Evolutionary conservation across 495 filamentous ascomycete genomes (phyloP).

Genomic region (Poronia punctata): DNA sequence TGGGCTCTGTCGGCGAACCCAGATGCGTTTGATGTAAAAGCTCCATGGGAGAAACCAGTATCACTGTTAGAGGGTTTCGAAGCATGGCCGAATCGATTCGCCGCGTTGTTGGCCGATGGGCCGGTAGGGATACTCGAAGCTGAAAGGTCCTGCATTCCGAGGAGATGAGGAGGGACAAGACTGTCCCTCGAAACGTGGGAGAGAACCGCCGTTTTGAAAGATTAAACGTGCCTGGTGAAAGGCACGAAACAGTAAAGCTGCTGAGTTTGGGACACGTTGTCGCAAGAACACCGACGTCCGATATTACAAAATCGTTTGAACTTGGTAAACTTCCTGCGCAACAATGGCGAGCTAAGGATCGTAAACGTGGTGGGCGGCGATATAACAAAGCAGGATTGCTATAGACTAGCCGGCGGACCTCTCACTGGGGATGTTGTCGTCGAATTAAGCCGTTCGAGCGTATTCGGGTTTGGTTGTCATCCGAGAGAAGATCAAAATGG

Average conservation of each 20-base stretch:
- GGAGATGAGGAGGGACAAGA: slow-evolving; percentile 68
- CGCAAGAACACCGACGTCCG: slow-evolving; percentile 17
- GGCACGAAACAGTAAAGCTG: slow-evolving; percentile 38
- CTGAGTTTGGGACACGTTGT: slow-evolving; percentile 21
- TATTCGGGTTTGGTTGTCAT: slow-evolving; percentile 15
- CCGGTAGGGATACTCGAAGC: slow-evolving; percentile 44
- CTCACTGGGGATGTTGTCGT: slow-evolving; percentile 9
- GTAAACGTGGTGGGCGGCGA: no score
- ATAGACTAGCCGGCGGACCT: slow-evolving; percentile 22
- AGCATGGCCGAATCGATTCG: slow-evolving; percentile 54
- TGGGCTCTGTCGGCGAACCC: slow-evolving; percentile 79
- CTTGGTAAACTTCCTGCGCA: no score
- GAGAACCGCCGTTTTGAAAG: slow-evolving; percentile 64
- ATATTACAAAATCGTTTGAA: slow-evolving; percentile 24
- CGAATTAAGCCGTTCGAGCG: slow-evolving; percentile 16
- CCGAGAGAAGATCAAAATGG: slow-evolving; percentile 12
- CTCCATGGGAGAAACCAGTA: slow-evolving; percentile 86
- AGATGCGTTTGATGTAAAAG: slow-evolving; percentile 73
- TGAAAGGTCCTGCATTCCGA: slow-evolving; percentile 83
- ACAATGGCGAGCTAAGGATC: no score
- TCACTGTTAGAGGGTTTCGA: slow-evolving; percentile 72
- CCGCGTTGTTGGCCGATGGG: slow-evolving; percentile 45
- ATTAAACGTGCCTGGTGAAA: slow-evolving; percentile 46
- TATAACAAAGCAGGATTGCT: slow-evolving; percentile 18
- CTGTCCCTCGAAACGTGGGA: slow-evolving; percentile 62